Evolutionary conservation across 1,139 yeast species (phyloP).

Genomic region (Diutina catenulata): DNA sequence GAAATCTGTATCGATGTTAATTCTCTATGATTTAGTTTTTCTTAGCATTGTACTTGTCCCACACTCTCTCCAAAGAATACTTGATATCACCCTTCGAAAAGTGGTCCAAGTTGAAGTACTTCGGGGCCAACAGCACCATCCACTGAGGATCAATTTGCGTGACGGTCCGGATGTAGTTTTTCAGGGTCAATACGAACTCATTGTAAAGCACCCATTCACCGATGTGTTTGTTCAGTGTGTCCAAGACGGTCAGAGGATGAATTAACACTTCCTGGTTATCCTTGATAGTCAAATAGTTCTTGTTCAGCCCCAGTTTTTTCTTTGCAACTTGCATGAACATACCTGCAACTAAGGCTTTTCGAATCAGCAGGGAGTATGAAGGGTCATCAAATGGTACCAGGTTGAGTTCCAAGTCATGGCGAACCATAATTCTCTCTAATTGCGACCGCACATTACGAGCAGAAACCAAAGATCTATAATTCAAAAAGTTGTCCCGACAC

Average conservation of each 20-base stretch:
- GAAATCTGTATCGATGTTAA: too few species aligned
- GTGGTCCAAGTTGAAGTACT: slow-evolving; percentile 63
- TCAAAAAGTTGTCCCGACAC: slow-evolving; percentile 87
- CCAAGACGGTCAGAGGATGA: slow-evolving; percentile 88
- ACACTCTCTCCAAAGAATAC: slow-evolving; percentile 61
- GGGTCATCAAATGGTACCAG: slow-evolving; percentile 63
- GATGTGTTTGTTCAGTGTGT: slow-evolving; percentile 21
- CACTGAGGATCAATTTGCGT: slow-evolving; percentile 90
- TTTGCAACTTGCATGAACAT: slow-evolving; percentile 98
- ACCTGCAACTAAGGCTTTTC: slow-evolving; percentile 85
- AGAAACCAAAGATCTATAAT: slow-evolving; percentile 68
- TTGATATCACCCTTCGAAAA: slow-evolving; percentile 79
- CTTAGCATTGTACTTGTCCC: background rate
- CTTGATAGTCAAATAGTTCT: slow-evolving; percentile 75
- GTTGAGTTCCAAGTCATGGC: slow-evolving; percentile 60
- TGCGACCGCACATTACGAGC: slow-evolving; percentile 84
- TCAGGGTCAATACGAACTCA: slow-evolving; percentile 87
- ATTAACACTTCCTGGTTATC: slow-evolving; percentile 92
- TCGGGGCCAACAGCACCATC: slow-evolving; percentile 74
- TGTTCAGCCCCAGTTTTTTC: slow-evolving; percentile 55
- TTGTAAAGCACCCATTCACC: slow-evolving; percentile 85
- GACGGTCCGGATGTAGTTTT: slow-evolving; percentile 89
- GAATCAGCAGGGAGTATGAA: slow-evolving; percentile 58
- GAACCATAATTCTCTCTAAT: slow-evolving; percentile 71
- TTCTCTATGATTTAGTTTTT: too few species aligned